These are phyloP conservation scores for Plectosphaerella cucumerina DNA, from an alignment of 2,329 filamentous ascomycete genomes.

Conservation along the genomic window DNA sequence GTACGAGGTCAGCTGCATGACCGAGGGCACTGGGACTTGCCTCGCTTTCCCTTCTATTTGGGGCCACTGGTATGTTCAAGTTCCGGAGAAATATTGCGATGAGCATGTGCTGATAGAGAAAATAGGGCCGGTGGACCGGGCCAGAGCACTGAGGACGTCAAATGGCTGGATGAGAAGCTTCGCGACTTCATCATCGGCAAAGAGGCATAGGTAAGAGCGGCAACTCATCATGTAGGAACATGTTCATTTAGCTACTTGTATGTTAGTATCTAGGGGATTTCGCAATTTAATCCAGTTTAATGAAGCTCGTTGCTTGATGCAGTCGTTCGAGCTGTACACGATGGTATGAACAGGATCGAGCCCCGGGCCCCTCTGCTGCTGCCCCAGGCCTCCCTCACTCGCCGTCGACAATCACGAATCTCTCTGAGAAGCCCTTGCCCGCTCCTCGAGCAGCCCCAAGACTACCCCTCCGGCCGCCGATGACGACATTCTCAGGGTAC, in stretches of 20 bases:
- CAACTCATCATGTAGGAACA: no score
- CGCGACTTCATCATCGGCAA: constrained; percentile 32
- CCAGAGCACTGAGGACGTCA: constrained; percentile 64
- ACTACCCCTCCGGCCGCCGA: neutral
- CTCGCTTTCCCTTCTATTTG: constrained; percentile 36
- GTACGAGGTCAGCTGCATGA: constrained; percentile 58
- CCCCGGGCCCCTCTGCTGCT: no score
- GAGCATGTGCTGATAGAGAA: neutral
- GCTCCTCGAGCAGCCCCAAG: neutral
- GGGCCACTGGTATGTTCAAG: constrained; percentile 30
- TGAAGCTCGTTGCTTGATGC: no score
- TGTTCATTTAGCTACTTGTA: no score
- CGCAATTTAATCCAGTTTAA: no score
- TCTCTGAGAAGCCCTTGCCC: neutral
- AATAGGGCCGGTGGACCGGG: constrained; percentile 63
- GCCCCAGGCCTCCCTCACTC: neutral
- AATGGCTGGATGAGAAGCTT: constrained; percentile 65
- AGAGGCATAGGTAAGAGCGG: no score
- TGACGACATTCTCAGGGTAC: constrained; percentile 4
- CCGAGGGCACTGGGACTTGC: constrained; percentile 24
- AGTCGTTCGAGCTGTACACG: no score
- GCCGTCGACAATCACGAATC: neutral
- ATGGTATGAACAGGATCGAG: no score
- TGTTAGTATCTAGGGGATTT: no score
- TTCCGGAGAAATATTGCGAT: neutral